phyloP scores from a whole-genome alignment of 306 rosid species.

The Ochetophila trinervis region DNA sequence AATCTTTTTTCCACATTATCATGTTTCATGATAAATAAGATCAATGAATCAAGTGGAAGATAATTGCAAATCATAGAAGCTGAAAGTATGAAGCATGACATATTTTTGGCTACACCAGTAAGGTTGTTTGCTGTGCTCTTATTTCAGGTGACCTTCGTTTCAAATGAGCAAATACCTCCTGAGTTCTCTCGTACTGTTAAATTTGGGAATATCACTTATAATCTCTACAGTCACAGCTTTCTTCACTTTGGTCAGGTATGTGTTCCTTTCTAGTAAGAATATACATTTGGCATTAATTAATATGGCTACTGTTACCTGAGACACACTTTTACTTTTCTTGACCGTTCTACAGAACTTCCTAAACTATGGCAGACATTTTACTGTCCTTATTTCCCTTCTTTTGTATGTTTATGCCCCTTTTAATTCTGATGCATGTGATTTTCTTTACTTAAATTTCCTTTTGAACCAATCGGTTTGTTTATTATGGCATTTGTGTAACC shows the following conservation, averaged over 20 bases:
- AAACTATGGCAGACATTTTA: too few relatives aligned
- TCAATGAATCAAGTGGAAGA: neutral
- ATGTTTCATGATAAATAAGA: conserved; percentile 5
- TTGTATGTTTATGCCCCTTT: neutral
- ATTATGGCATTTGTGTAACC: neutral
- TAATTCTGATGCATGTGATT: neutral
- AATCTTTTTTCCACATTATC: conserved; percentile 1
- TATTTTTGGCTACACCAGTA: conserved; percentile 1
- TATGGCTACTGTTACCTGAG: neutral
- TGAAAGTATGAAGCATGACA: conserved; percentile 10
- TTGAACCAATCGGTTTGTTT: neutral
- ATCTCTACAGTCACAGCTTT: conserved; percentile 93
- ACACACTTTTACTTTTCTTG: too few relatives aligned
- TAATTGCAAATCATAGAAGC: conserved; percentile 8
- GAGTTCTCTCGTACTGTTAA: conserved; percentile 56
- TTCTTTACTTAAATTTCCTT: neutral
- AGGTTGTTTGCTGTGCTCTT: conserved; percentile 17
- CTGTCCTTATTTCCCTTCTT: neutral
- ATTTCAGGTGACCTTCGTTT: conserved; percentile 86
- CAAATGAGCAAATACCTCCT: conserved; percentile 62
- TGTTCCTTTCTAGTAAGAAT: conserved; percentile 10
- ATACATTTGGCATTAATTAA: neutral
- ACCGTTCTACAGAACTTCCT: too few relatives aligned
- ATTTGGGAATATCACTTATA: conserved; percentile 70
- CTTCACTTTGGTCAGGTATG: conserved; percentile 93